A percentile compares a stretch with the other conserved stretches of the same genome.
Evolutionary conservation across 768 basidiomycete genomes (phyloP).

Genomic region (Trametes gibbosa): DNA sequence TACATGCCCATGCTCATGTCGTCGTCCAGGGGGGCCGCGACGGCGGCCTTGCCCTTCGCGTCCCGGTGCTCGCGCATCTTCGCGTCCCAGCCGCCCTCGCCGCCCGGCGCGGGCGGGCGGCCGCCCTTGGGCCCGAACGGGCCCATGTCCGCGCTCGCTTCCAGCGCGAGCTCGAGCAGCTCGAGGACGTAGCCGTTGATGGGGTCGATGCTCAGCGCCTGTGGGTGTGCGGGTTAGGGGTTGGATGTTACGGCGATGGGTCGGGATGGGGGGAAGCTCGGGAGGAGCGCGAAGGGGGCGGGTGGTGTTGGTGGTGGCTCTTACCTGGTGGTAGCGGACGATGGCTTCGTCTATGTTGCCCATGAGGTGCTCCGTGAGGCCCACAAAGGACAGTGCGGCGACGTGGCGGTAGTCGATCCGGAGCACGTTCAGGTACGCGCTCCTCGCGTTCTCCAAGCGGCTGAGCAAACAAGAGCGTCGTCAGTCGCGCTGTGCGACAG

Average conservation of each 20-base stretch:
- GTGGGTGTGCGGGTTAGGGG: neutral
- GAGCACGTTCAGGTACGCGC: conserved; percentile 74
- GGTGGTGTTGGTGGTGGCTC: conserved; percentile 19
- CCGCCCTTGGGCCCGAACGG: conserved; percentile 21
- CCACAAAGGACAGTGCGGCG: conserved; percentile 81
- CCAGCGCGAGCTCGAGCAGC: conserved; percentile 77
- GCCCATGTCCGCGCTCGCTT: conserved; percentile 32
- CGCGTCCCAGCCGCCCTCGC: conserved; percentile 27
- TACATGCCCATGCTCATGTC: conserved; percentile 12
- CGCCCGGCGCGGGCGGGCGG: conserved; percentile 18
- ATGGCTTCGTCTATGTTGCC: conserved; percentile 79
- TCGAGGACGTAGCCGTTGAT: conserved; percentile 81
- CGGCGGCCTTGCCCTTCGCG: conserved; percentile 21
- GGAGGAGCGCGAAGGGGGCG: neutral
- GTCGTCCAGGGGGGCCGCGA: conserved; percentile 4
- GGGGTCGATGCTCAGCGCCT: conserved; percentile 81
- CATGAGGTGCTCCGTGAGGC: conserved; percentile 81
- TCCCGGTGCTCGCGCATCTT: conserved; percentile 31
- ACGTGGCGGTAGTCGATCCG: conserved; percentile 85
- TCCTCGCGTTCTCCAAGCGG: conserved; percentile 58
- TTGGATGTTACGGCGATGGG: neutral
- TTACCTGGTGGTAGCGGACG: conserved; percentile 87
- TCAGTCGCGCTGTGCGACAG: too few relatives aligned
- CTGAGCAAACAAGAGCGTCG: conserved; percentile 25
- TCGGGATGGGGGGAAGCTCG: neutral